Base-by-base conservation (phyloP, 441 rosid genomes). In the Adansonia gregorii region DNA sequence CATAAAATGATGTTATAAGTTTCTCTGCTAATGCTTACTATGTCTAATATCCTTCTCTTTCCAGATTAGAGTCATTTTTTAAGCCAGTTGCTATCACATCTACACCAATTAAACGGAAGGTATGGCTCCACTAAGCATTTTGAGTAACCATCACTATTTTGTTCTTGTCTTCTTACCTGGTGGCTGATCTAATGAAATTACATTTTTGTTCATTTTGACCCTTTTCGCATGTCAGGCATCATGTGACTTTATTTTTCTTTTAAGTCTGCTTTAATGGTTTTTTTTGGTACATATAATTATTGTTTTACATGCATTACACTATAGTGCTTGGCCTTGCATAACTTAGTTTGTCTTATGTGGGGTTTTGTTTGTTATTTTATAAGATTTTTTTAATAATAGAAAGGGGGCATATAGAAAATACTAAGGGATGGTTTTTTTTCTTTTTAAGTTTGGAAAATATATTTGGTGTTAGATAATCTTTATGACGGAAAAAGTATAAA, bases 61-160 rank as follows among this genome's bases (percentile, higher is more conserved):
- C 68, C 89, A 96, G 98, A 74, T 69, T 94, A 82, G 98, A 96
- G 80, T 93, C 98, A 39, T 96, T 94, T 85, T 96, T 96, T 76
- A 94, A 89, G 86, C 98, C 98, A 54, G 91, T 84, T 78, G 79
- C 87, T 46, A 93, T 77, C 83, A 51, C 93, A 58, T 86, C 97
- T 22, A 77, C 59, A 9, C 93, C 94, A 35, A 77, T 86, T 72
- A 96, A 94, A 83, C 87, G 98, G 80, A 96, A 94, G 98, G 98
- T 96, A 86, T 58, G 82, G 72, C 82, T 78, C 75, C 67, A 48
- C 74, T 67, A 72, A 15, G 65, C 67, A 66, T 78, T 68, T 78
- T 46, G 52, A 35, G 31, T 24, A 48, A 11, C 45, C 48, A 14
- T n/a, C 75, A 31, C 22, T 72, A 35, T 72, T 14, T 54, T 72